These are phyloP conservation scores for Paecilomyces fulvus DNA, from an alignment of 2,329 filamentous ascomycete species.

Conservation along the genomic window DNA sequence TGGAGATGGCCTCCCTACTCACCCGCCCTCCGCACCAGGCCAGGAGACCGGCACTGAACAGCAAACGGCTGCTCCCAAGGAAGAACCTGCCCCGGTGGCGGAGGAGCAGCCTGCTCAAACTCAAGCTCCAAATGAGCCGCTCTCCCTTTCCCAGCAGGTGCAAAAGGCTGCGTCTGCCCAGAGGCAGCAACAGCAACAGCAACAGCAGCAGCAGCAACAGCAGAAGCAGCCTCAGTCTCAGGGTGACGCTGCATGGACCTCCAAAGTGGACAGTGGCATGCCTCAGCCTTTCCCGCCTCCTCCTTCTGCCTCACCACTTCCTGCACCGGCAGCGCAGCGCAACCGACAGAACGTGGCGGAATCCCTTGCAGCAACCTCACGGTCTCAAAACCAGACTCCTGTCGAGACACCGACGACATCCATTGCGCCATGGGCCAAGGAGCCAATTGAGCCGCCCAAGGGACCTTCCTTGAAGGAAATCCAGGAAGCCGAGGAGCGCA, in stretches of 20 bases:
- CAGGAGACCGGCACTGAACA: conserved; percentile 19
- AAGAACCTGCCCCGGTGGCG: conserved; percentile 39
- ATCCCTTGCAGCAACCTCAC: conserved; percentile 52
- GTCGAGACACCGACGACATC: conserved; percentile 60
- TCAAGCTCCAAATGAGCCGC: conserved; percentile 28
- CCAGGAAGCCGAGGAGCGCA: conserved; percentile 88
- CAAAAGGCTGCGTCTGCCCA: conserved; percentile 56
- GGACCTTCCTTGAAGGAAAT: conserved; percentile 94
- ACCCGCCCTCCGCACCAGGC: conserved; percentile 25
- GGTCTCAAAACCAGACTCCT: conserved; percentile 71
- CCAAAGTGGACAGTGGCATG: conserved; percentile 54
- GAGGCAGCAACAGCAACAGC: conserved; percentile 29
- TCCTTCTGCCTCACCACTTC: conserved; percentile 70
- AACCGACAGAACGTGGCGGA: conserved; percentile 78
- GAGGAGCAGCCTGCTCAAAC: conserved; percentile 11
- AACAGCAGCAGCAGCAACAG: conserved; percentile 27
- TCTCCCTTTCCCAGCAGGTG: conserved; percentile 76
- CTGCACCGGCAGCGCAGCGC: conserved; percentile 81
- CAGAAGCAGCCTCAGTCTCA: conserved; percentile 31
- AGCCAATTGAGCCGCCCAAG: conserved; percentile 62
- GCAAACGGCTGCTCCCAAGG: conserved; percentile 10
- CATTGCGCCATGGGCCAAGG: conserved; percentile 91
- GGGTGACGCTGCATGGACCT: conserved; percentile 47
- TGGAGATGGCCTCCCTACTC: conserved; percentile 33
- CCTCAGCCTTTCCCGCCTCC: conserved; percentile 62